Evolutionary conservation across 73 alveolate genomes (phyloP).

Genomic region (Tetrahymena malaccensis): DNA sequence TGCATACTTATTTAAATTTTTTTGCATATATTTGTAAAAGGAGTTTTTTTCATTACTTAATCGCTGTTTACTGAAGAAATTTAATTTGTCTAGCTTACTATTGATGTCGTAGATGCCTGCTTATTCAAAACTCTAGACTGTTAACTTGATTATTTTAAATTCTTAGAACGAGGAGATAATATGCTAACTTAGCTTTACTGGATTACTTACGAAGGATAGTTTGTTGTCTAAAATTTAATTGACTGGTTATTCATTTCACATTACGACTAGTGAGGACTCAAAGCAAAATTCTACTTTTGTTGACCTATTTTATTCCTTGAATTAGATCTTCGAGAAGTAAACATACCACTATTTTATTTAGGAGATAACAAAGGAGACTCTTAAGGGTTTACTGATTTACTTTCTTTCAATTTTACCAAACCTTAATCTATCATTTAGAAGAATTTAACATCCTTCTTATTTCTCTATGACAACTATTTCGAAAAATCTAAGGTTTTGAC

Average conservation of each 20-base stretch:
- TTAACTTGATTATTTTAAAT: too few relatives aligned
- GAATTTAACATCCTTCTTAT: background rate
- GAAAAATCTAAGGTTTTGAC: background rate
- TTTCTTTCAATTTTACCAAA: background rate
- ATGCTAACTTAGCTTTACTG: background rate
- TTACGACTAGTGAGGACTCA: background rate
- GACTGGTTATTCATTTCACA: background rate
- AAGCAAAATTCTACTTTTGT: background rate
- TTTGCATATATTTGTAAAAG: background rate
- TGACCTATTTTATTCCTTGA: background rate
- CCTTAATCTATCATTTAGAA: background rate
- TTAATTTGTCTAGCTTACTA: background rate
- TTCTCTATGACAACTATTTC: background rate
- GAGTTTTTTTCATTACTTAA: background rate
- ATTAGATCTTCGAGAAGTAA: background rate
- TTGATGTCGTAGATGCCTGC: background rate
- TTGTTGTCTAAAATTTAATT: background rate
- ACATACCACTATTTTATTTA: background rate
- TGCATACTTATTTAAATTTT: background rate
- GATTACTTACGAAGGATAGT: background rate
- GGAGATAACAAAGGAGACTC: background rate
- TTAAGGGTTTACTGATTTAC: background rate
- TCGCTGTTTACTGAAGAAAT: background rate
- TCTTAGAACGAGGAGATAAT: background rate
- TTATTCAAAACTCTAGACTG: background rate